A percentile compares a stretch with the other conserved stretches of the same genome.
These are phyloP conservation scores for Gossypium laxum DNA, from an alignment of 441 rosid genomes.

Conservation along the genomic window DNA sequence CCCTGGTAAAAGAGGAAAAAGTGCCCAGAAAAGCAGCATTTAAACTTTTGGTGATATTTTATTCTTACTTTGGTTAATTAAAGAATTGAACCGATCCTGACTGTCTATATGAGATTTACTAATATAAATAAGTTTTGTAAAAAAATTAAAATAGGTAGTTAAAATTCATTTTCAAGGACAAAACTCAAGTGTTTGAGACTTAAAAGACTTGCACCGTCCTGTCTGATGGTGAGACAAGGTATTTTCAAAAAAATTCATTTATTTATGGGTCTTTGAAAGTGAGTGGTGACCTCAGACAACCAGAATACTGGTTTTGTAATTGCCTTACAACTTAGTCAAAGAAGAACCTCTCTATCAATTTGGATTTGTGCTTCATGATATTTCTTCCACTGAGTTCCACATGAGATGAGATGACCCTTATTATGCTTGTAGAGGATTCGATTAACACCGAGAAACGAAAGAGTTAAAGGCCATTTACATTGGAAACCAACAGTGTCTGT, in stretches of 20 bases:
- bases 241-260: background rate
- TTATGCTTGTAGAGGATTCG: background rate
- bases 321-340: background rate
- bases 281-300: background rate
- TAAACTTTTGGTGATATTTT: background rate
- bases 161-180: background rate
- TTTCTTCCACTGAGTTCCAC: background rate
- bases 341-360: background rate
- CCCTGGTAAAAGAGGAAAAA: background rate
- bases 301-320: background rate
- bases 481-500: constrained; percentile 1
- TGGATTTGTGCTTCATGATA: background rate
- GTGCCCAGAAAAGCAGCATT: background rate
- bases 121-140: background rate
- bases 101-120: background rate
- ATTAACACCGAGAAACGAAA: background rate
- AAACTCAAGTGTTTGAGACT: background rate
- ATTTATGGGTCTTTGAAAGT: background rate
- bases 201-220: background rate
- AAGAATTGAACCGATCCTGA: background rate
- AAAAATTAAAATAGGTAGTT: background rate
- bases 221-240: background rate
- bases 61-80: background rate
- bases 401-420: background rate
- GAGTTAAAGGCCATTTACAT: background rate